A percentile compares a stretch with the other conserved stretches of the same genome.
Evolutionary conservation across 2,329 filamentous ascomycete genomes (phyloP).

Genomic region (Mycocentrospora acerina): DNA sequence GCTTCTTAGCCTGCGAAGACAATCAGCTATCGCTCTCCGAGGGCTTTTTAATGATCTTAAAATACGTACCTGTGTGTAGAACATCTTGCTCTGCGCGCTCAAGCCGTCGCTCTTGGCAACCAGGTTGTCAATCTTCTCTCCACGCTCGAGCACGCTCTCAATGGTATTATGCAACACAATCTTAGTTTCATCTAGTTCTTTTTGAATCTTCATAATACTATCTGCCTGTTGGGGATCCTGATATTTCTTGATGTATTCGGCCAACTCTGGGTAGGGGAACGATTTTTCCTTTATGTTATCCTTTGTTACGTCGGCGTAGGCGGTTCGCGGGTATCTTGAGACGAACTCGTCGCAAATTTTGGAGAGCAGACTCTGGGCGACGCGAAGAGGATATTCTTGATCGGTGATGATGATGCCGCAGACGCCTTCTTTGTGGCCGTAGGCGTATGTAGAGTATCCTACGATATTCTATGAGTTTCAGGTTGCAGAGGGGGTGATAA

Average conservation of each 20-base stretch:
- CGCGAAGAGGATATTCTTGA: conserved; percentile 62
- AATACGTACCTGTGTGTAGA: conserved; percentile 72
- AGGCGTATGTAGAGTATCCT: conserved; percentile 64
- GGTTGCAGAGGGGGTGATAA: no score
- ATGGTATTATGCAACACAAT: conserved; percentile 97
- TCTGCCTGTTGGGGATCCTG: conserved; percentile 88
- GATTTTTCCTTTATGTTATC: conserved; percentile 25
- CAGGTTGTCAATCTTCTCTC: conserved; percentile 93
- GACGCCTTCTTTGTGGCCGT: conserved; percentile 48
- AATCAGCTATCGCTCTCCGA: conserved; percentile 3
- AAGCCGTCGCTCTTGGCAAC: conserved; percentile 91
- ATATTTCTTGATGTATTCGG: conserved; percentile 76
- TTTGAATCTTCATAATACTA: conserved; percentile 93
- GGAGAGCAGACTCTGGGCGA: conserved; percentile 82
- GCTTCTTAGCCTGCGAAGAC: conserved; percentile 56
- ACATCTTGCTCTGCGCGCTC: conserved; percentile 94
- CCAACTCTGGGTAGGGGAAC: conserved; percentile 69
- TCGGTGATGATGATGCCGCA: conserved; percentile 52
- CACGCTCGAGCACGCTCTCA: conserved; percentile 81
- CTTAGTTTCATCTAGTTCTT: conserved; percentile 96
- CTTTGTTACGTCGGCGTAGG: conserved; percentile 57
- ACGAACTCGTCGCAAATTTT: conserved; percentile 90
- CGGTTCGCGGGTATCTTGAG: conserved; percentile 68
- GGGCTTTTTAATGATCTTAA: not conserved
- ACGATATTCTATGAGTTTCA: no score